These are phyloP conservation scores for Monosporascus sp. DNA, from an alignment of 2,329 filamentous ascomycete genomes.

Conservation along the genomic window DNA sequence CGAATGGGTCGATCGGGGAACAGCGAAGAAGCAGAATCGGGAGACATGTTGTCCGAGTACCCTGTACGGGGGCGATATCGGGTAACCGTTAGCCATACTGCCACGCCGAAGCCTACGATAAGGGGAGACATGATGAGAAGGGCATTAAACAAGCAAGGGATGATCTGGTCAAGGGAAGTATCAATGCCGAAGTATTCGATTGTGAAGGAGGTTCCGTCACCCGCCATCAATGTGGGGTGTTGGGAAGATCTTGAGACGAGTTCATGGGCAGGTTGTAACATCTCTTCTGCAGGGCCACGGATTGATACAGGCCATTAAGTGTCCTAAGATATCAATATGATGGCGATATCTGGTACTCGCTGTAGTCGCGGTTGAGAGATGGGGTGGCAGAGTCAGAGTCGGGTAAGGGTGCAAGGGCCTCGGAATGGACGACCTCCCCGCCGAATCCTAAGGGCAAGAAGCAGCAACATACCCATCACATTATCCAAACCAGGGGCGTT, in stretches of 20 bases:
- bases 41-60: conserved; percentile 51
- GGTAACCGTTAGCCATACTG: conserved; percentile 28
- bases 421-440: neutral
- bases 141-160: neutral
- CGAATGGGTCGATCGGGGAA: conserved; percentile 90
- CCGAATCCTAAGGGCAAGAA: neutral
- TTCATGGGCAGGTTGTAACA: too few relatives aligned
- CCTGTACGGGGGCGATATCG: conserved; percentile 28
- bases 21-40: conserved; percentile 72
- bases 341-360: neutral
- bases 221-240: neutral
- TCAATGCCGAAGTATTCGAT: conserved; percentile 1
- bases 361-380: neutral
- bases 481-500: conserved; percentile 8
- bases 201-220: neutral
- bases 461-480: conserved; percentile 24
- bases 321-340: neutral
- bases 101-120: conserved; percentile 13
- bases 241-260: neutral
- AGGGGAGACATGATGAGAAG: conserved; percentile 15
- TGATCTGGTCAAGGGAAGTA: neutral
- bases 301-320: too few relatives aligned
- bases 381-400: neutral
- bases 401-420: neutral
- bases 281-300: too few relatives aligned